Evolutionary conservation across 805 yeast genomes (phyloP).

Genomic region (Wickerhamomyces hampshirensis): DNA sequence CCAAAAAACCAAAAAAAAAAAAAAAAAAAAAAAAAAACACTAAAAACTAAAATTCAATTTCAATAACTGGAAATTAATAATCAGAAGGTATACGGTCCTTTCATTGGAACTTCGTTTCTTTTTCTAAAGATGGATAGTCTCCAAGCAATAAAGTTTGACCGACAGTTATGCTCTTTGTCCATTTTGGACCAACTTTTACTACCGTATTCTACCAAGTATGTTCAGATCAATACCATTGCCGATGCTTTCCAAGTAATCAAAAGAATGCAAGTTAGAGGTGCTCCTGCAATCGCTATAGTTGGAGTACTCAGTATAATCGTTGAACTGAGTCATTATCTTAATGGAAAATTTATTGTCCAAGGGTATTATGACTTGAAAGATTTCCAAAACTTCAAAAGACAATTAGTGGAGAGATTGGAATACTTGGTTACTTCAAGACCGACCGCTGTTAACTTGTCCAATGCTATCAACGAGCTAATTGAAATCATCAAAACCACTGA

Average conservation of each 20-base stretch:
- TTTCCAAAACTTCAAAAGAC: slow-evolving; percentile 30
- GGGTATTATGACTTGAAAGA: slow-evolving; percentile 28
- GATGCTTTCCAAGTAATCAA: slow-evolving; percentile 83
- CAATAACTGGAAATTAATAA: too few relatives aligned
- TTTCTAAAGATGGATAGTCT: slow-evolving; percentile 31
- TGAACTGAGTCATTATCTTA: slow-evolving; percentile 44
- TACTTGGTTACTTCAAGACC: slow-evolving; percentile 78
- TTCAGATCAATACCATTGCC: slow-evolving; percentile 55
- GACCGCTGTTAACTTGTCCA: slow-evolving; percentile 88
- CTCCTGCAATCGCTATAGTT: slow-evolving; percentile 97
- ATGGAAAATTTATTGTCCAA: slow-evolving; percentile 24
- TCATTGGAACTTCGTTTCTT: background rate
- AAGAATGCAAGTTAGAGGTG: slow-evolving; percentile 94
- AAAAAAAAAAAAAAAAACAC: too few relatives aligned
- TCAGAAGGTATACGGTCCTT: background rate
- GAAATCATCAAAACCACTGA: slow-evolving; percentile 27
- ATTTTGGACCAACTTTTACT: slow-evolving; percentile 78
- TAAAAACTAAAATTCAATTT: too few relatives aligned
- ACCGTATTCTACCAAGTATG: slow-evolving; percentile 74
- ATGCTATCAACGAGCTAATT: slow-evolving; percentile 47
- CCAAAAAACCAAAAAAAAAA: too few relatives aligned
- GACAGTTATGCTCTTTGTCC: slow-evolving; percentile 38
- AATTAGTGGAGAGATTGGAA: slow-evolving; percentile 47
- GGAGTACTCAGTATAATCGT: slow-evolving; percentile 80
- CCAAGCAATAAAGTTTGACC: slow-evolving; percentile 67